Conservation (phyloP, 768 basidiomycete species). For the Butyriboletus loyo region DNA sequence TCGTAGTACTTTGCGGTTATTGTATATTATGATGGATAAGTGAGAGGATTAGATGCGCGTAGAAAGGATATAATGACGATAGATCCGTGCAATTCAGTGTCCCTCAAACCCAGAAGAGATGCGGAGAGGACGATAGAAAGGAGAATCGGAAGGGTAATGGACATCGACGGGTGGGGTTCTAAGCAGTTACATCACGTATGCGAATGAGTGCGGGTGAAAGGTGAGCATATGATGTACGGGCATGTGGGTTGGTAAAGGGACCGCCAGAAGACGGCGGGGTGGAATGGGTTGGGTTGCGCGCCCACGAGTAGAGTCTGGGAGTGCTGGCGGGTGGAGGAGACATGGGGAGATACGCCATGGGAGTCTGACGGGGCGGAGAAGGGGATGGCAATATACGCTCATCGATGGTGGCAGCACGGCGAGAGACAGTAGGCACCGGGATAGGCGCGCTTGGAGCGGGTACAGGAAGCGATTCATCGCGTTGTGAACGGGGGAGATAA, state of each 20-base stretch:
- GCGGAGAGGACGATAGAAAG: conserved; percentile 6
- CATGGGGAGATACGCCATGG: conserved; percentile 32
- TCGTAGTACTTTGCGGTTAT: conserved; percentile 23
- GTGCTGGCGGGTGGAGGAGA: conserved; percentile 56
- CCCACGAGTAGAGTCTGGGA: conserved; percentile 58
- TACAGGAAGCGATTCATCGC: conserved; percentile 5
- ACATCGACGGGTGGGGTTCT: neutral
- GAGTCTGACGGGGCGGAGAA: conserved; percentile 29
- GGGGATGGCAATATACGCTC: conserved; percentile 21
- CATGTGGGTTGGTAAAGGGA: conserved; percentile 56
- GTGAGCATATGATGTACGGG: conserved; percentile 58
- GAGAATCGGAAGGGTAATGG: neutral
- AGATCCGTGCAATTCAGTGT: conserved; percentile 15
- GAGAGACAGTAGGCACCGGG: conserved; percentile 26
- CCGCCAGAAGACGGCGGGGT: conserved; percentile 33
- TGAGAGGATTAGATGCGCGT: conserved; percentile 33
- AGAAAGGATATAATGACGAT: conserved; percentile 21
- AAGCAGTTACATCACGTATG: conserved; percentile 38
- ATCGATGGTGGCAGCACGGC: conserved; percentile 18
- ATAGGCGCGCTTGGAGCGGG: conserved; percentile 29
- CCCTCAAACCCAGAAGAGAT: conserved; percentile 14
- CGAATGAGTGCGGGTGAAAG: conserved; percentile 48
- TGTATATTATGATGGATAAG: conserved; percentile 37
- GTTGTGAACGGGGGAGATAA: conserved; percentile 3
- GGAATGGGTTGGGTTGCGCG: conserved; percentile 36